Evolutionary conservation across 2,329 filamentous ascomycete genomes (phyloP), one percentile per base, ranked within the genome.

Genomic region (Pleurostoma richardsiae): DNA sequence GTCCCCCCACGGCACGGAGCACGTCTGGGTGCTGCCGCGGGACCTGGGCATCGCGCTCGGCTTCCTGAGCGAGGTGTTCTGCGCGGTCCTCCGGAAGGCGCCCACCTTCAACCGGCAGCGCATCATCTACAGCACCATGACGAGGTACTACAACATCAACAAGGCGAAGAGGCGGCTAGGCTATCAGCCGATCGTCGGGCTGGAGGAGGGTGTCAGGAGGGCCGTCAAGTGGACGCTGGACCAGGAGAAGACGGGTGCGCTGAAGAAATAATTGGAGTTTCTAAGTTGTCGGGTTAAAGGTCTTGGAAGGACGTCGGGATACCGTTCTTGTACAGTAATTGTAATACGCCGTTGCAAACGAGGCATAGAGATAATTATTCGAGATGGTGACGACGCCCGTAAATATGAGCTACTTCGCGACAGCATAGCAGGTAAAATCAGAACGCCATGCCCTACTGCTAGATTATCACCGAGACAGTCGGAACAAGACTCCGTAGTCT

Each of bases 81-180:
- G 69, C 51, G 64, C 58, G 56, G 54, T 78, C 47, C 52, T 82
- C 41, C 61, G 75, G 45, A 77, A 73, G 61, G 71, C 71, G 36
- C 72, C 80, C 2, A 82, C 75, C 19, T 76, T 85, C 56, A 83
- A 71, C 57, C 72, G 75, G 55, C 74, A 79, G 67, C 70, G 77
- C 47, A 79, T 87, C 50, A 71, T 77, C 54, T 88, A 85, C 63
- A 82, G 80, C 59, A 83, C 79, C 62, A 87, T 90, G 83, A 86
- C 82, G 48, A 75, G 87, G 48, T 91, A 90, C 68, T 90, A 87
- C 67, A 82, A 83, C 67, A 89, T 90, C 61, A 71, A 72, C 49
- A 91, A 91, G 76, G 87, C 87, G 47, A 86, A 82, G 73, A 71
- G 64, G 56, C 72, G 86, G 54, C 68, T 91, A 46, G 83, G 83